Conservation (phyloP, 2,329 filamentous ascomycete species). For the Anthostomella pinea region DNA sequence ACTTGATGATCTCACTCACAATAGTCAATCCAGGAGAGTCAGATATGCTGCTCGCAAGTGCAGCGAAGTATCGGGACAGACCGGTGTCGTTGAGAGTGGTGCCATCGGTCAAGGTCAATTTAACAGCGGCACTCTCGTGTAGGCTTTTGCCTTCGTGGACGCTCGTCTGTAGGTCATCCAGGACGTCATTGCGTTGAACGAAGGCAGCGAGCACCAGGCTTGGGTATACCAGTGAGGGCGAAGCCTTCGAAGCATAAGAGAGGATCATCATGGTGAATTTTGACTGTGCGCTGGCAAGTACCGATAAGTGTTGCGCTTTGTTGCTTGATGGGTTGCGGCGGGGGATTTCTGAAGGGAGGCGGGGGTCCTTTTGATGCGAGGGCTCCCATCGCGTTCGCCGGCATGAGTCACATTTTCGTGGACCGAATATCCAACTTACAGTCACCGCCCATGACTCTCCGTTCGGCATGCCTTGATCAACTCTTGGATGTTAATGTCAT, state of each 20-base stretch:
- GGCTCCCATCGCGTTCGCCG: too few relatives aligned
- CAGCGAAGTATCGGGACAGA: constrained; percentile 1
- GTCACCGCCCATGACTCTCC: too few relatives aligned
- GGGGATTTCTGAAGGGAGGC: too few relatives aligned
- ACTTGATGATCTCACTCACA: background rate
- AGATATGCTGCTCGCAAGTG: background rate
- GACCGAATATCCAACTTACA: too few relatives aligned
- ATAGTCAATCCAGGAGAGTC: background rate
- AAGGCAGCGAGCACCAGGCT: background rate
- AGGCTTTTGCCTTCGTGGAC: constrained; percentile 2
- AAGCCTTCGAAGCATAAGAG: constrained; percentile 1
- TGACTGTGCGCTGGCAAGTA: too few relatives aligned
- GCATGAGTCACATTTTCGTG: too few relatives aligned
- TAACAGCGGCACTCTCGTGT: background rate
- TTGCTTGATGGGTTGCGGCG: too few relatives aligned
- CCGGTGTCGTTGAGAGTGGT: constrained; percentile 1
- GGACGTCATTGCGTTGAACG: background rate
- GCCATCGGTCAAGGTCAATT: constrained; percentile 1
- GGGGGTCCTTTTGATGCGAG: too few relatives aligned
- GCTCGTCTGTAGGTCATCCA: background rate
- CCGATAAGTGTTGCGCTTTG: too few relatives aligned
- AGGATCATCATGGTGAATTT: constrained; percentile 5
- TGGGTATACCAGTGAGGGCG: constrained; percentile 1
- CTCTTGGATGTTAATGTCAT: too few relatives aligned
- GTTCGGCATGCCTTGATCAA: too few relatives aligned